Base-by-base conservation (phyloP, 768 basidiomycete genomes). In the Plicaturopsis crispa region DNA sequence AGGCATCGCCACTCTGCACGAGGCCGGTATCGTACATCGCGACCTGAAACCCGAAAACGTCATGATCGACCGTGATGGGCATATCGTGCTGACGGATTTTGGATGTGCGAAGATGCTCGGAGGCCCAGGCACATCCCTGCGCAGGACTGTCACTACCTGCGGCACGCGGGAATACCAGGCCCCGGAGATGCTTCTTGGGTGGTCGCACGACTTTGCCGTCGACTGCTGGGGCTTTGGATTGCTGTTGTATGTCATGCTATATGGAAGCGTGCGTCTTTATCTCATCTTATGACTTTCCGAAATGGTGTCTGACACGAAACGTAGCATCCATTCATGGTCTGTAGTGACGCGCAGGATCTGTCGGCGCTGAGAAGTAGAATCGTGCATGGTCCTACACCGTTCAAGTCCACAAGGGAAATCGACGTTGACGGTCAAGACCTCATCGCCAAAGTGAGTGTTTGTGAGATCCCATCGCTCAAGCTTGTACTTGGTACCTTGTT, bases 141-240 rank as follows among this genome's bases (percentile, higher is more conserved):
- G 42, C 41, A 37, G 33, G 24, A 36, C 31, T 35, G 35, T 32
- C 24, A 38, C 19, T 28, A 28, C 30, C 28, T 39, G 14, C 7
- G 16, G 4, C 6, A 42, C 40, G 22, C 31, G 41, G 22, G 49
- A 48, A 30, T 73, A 69, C 46, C 61, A 56, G 16, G 73, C 78
- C 4, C 77, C 78, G 1, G 78, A 80, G 44, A 42, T 73, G 1
- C 42, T 76, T 10, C 56, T 79, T 6, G 71, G 71, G 0, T 81
- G 78, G 78, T 48, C 59, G 12, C 67, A 73, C 37, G 70, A 74
- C 44, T 57, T 49, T 17, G 56, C 65, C 11, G 73, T 73, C 14
- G 78, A 81, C 52, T 70, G 66, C 45, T 81, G 78, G 78, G 68
- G 69, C 0, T 75, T 79, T 43, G 78, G 77, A 3, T 49, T 72